A percentile compares a stretch with the other conserved stretches of the same genome.
Conservation (phyloP, 495 filamentous ascomycete species). For the Tetracladium setigerum region DNA sequence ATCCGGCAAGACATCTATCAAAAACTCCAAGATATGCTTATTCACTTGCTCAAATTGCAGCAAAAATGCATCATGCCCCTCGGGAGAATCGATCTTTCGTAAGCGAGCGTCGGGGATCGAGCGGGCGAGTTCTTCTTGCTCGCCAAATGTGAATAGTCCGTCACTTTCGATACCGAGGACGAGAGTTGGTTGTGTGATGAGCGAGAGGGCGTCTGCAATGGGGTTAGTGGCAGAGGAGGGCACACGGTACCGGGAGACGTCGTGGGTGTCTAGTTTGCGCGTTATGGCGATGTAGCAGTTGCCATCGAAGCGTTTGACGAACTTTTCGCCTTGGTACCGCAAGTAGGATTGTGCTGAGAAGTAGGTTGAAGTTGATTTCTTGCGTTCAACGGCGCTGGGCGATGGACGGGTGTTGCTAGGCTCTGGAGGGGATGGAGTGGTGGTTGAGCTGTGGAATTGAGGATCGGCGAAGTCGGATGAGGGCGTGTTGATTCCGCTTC, state of each 20-base stretch:
- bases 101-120: slow-evolving; percentile 72
- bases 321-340: slow-evolving; percentile 95
- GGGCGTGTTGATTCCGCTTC: not conserved
- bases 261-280: slow-evolving; percentile 97
- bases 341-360: slow-evolving; percentile 98
- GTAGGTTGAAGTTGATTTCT: slow-evolving; percentile 62
- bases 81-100: slow-evolving; percentile 81
- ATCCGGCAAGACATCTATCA: slow-evolving; percentile 74
- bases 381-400: not conserved
- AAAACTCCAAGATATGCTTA: slow-evolving; percentile 72
- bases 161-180: slow-evolving; percentile 92
- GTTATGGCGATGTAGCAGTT: slow-evolving; percentile 99
- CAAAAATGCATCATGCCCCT: slow-evolving; percentile 95
- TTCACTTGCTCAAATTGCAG: slow-evolving; percentile 98
- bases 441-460: slow-evolving; percentile 66
- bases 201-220: slow-evolving; percentile 63
- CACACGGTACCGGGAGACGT: slow-evolving; percentile 57
- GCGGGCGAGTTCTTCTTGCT: slow-evolving; percentile 84
- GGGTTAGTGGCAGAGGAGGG: slow-evolving; percentile 24
- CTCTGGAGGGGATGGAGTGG: slow-evolving; percentile 3
- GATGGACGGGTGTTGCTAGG: not conserved
- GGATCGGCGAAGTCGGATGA: slow-evolving; percentile 45
- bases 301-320: slow-evolving; percentile 92
- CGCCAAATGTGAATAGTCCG: slow-evolving; percentile 91
- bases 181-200: slow-evolving; percentile 79